Conservation (phyloP, 148 eudicot genomes). For the Amaranthus palmeri region DNA sequence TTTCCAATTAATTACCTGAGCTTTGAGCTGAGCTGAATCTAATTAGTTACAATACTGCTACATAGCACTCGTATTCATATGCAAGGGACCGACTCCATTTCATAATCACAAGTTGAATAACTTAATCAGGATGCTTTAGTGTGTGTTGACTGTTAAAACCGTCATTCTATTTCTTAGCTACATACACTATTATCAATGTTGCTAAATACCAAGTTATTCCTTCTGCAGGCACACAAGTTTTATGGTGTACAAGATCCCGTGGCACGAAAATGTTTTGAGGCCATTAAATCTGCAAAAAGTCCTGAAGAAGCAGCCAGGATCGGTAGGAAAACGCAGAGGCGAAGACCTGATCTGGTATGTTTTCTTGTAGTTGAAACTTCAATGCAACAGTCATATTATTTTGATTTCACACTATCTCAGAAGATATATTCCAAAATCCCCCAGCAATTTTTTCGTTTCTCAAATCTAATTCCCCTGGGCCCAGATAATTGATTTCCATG, state of each 20-base stretch:
- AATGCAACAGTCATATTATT: not conserved
- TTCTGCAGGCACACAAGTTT: slow-evolving; percentile 81
- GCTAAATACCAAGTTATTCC: not conserved
- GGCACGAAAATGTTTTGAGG: slow-evolving; percentile 58
- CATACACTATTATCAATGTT: not conserved
- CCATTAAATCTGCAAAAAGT: slow-evolving; percentile 69
- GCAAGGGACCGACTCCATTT: no score
- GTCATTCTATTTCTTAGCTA: not conserved
- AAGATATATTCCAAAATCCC: no score
- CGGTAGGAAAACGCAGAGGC: slow-evolving; percentile 82
- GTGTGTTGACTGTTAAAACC: not conserved
- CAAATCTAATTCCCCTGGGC: no score
- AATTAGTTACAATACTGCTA: no score
- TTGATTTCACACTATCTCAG: no score
- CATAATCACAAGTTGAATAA: no score
- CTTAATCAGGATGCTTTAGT: not conserved
- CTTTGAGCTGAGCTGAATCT: no score
- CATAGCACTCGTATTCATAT: no score
- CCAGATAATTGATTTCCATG: no score
- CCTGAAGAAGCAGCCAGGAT: slow-evolving; percentile 98
- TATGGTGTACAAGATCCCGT: slow-evolving; percentile 58
- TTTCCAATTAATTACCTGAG: no score
- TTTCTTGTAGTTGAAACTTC: not conserved
- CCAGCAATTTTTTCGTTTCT: no score
- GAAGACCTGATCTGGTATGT: slow-evolving; percentile 72